Base-by-base conservation (phyloP, 768 basidiomycete species). In the Phaeotremella skinneri region DNA sequence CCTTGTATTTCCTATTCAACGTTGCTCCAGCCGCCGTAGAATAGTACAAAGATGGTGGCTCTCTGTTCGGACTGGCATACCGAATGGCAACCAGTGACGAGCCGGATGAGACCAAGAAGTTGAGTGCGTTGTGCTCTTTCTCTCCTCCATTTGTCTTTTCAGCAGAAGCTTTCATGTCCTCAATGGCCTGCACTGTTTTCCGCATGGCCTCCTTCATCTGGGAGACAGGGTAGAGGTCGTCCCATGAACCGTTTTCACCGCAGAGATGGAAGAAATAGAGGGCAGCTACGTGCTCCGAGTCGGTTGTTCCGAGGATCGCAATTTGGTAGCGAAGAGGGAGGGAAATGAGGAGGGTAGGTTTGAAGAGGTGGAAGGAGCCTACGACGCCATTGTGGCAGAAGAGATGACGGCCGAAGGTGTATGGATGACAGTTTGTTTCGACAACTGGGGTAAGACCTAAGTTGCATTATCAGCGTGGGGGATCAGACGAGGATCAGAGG, bases 1-100 rank as follows among this genome's bases (percentile, higher is more conserved):
- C 77, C 21, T 75, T 74, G 61, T 66, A 78, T 67, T 78, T 78
- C 21, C 76, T 32, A 59, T 78, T 79, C 27, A 78, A 66, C 39
- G 68, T 62, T 20, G 74, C 59, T 27, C 78, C 78, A 11, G 76
- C 76, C 26, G 52, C 64, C 32, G 74, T 79, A 16, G 77, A 77
- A 48, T 67, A 66, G 62, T 78, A 78, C 56, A 78, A 62, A 29
- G 70, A 73, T 20, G 77, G 77, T 26, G 76, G 75, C 48, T 78
- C 76, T 56, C 74, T 58, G 20, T 55, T 42, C 52, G 71, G 69
- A 62, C 75, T 75, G 31, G 76, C 63, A 63, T 72, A 78, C 17
- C 78, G 67, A 14, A 75, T 63, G 31, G 77, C 68, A 30, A 79
- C 65, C 41, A 78, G 65, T 58, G 74, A 72, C 37, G 67, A 56